These are phyloP conservation scores for Calycina marina DNA, from an alignment of 2,329 filamentous ascomycete species.

Conservation along the genomic window DNA sequence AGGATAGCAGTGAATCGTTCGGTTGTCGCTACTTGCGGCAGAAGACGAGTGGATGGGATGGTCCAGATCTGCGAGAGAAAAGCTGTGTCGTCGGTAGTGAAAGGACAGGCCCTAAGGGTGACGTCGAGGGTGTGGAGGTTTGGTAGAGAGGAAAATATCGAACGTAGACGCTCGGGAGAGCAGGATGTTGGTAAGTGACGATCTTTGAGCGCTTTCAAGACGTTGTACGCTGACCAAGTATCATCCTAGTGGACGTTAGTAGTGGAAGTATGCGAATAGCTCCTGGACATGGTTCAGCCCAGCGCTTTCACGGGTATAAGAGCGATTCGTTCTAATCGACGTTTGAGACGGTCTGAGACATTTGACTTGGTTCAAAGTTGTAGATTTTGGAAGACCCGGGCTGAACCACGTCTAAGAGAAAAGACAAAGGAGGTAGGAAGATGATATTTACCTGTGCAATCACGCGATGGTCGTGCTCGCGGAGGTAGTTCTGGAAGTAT, in stretches of 20 bases:
- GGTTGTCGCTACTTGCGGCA: constrained; percentile 12
- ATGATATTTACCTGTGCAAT: no score
- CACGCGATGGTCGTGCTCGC: constrained; percentile 15
- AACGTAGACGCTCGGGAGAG: constrained; percentile 6
- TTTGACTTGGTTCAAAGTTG: no score
- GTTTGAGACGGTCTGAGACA: no score
- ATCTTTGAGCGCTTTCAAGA: constrained; percentile 19
- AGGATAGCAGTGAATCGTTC: constrained; percentile 14
- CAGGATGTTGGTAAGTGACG: constrained; percentile 12
- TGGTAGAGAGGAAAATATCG: constrained; percentile 9
- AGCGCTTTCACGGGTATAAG: no score
- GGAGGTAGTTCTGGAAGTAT: constrained; percentile 17
- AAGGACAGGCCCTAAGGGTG: constrained; percentile 12
- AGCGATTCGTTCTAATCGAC: no score
- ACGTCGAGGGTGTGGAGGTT: constrained; percentile 14
- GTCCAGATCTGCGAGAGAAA: constrained; percentile 13
- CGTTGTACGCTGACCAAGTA: constrained; percentile 20
- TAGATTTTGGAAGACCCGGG: no score
- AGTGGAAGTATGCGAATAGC: no score
- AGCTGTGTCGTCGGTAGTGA: constrained; percentile 6
- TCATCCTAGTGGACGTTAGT: no score
- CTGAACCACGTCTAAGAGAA: no score
- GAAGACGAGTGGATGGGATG: constrained; percentile 14
- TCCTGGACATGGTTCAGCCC: no score
- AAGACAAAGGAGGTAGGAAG: no score